Percentiles rank a stretch among this genome's conserved stretches.
Evolutionary conservation across 352 stramenopile species (phyloP).

Genomic region (Phytophthora ohioensis): DNA sequence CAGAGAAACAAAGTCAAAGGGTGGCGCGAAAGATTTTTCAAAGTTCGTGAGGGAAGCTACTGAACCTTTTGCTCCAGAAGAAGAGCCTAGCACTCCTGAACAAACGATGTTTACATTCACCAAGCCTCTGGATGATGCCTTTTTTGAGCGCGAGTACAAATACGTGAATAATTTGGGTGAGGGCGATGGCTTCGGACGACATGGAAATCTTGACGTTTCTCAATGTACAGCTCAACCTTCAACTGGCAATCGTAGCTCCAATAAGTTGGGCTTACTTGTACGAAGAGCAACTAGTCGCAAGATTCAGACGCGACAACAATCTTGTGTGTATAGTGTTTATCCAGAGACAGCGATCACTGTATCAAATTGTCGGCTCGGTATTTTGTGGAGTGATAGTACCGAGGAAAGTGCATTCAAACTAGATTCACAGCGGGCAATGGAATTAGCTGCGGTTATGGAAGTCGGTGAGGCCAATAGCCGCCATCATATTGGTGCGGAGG

Average conservation of each 20-base stretch:
- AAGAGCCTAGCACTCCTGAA: background rate
- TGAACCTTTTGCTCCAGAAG: background rate
- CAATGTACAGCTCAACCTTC: background rate
- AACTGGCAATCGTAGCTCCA: constrained; percentile 1
- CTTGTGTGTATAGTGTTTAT: constrained; percentile 13
- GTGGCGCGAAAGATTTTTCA: background rate
- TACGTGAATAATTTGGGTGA: constrained; percentile 6
- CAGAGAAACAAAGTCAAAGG: background rate
- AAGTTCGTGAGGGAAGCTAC: constrained; percentile 1
- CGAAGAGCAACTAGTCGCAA: constrained; percentile 5
- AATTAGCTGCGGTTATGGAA: constrained; percentile 3
- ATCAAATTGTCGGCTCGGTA: constrained; percentile 48
- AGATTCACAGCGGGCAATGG: constrained; percentile 1
- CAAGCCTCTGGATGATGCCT: constrained; percentile 18
- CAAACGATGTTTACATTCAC: constrained; percentile 13
- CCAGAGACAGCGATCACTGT: constrained; percentile 51
- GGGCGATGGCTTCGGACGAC: constrained; percentile 26
- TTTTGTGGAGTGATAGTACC: constrained; percentile 18
- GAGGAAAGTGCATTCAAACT: background rate
- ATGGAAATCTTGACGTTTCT: constrained; percentile 5
- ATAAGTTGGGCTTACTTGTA: constrained; percentile 10
- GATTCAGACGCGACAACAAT: constrained; percentile 10
- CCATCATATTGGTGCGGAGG: too few species aligned
- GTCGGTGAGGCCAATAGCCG: background rate
- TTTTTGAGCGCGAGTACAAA: constrained; percentile 20